Conservation (phyloP, 768 basidiomycete species). For the Mycena polygramma region DNA sequence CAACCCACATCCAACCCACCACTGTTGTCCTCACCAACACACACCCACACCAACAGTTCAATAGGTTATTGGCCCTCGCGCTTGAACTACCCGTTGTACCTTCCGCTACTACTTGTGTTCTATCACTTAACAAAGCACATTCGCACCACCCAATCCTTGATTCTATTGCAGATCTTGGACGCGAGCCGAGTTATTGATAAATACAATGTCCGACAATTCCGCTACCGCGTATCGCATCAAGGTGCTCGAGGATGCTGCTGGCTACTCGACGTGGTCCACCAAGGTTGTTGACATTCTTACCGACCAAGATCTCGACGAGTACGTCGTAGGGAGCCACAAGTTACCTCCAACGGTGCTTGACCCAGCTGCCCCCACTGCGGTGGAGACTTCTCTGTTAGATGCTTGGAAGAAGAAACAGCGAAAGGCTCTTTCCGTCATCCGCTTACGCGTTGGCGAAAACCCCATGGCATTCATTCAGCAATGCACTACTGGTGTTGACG, state of each 20-base stretch:
- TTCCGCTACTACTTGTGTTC: too few relatives aligned
- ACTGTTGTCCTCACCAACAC: too few relatives aligned
- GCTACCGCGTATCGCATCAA: conserved; percentile 31
- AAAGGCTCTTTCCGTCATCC: too few relatives aligned
- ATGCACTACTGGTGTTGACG: conserved; percentile 41
- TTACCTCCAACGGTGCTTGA: not conserved
- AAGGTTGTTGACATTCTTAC: conserved; percentile 38
- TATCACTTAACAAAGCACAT: too few relatives aligned
- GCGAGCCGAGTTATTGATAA: too few relatives aligned
- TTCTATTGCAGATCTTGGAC: too few relatives aligned
- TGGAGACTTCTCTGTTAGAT: not conserved
- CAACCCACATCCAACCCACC: too few relatives aligned
- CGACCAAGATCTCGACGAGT: conserved; percentile 31
- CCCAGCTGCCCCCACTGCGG: not conserved
- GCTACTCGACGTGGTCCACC: conserved; percentile 37
- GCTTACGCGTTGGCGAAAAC: conserved; percentile 10
- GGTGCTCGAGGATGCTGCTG: conserved; percentile 31
- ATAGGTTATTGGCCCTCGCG: too few relatives aligned
- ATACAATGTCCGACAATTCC: conserved; percentile 27
- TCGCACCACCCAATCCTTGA: too few relatives aligned
- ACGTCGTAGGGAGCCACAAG: conserved; percentile 13
- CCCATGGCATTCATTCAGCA: conserved; percentile 45
- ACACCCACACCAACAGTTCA: too few relatives aligned
- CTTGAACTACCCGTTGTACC: too few relatives aligned
- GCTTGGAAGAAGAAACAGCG: conserved; percentile 34